Evolutionary conservation across 306 rosid genomes (phyloP).

Genomic region (Sicyos edulis): DNA sequence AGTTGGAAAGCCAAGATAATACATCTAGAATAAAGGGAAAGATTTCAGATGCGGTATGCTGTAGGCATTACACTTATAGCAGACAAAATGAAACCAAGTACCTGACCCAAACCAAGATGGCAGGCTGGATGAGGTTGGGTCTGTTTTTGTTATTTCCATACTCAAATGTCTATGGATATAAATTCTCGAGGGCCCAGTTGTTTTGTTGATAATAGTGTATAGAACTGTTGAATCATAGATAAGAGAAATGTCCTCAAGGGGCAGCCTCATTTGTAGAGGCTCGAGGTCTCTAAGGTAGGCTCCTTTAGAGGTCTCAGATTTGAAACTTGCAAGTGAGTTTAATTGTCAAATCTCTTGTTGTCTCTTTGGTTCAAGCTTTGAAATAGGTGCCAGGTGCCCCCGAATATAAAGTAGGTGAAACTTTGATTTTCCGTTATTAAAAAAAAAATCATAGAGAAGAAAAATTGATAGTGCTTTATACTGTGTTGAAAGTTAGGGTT

Average conservation of each 20-base stretch:
- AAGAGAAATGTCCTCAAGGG: too few relatives aligned
- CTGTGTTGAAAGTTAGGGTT: too few relatives aligned
- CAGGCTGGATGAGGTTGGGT: constrained; percentile 9
- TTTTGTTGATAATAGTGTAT: not conserved
- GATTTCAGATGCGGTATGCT: not conserved
- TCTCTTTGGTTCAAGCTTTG: too few relatives aligned
- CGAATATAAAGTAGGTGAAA: too few relatives aligned
- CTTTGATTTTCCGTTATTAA: too few relatives aligned
- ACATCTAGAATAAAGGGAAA: not conserved
- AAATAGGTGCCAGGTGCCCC: too few relatives aligned
- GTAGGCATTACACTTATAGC: not conserved
- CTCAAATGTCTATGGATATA: not conserved
- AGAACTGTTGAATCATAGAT: not conserved
- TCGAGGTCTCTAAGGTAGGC: too few relatives aligned
- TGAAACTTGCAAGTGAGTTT: too few relatives aligned
- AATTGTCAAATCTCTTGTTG: too few relatives aligned
- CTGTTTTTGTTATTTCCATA: not conserved
- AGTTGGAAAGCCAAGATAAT: not conserved
- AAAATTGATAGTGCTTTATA: too few relatives aligned
- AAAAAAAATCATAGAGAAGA: not conserved
- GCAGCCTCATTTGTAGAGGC: too few relatives aligned
- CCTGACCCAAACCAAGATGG: constrained; percentile 7
- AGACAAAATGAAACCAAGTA: constrained; percentile 5
- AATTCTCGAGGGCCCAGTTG: constrained; percentile 2
- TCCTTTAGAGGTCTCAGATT: too few relatives aligned